Conservation (phyloP, 2,329 filamentous ascomycete genomes). For the Aspergillus chevalieri region DNA sequence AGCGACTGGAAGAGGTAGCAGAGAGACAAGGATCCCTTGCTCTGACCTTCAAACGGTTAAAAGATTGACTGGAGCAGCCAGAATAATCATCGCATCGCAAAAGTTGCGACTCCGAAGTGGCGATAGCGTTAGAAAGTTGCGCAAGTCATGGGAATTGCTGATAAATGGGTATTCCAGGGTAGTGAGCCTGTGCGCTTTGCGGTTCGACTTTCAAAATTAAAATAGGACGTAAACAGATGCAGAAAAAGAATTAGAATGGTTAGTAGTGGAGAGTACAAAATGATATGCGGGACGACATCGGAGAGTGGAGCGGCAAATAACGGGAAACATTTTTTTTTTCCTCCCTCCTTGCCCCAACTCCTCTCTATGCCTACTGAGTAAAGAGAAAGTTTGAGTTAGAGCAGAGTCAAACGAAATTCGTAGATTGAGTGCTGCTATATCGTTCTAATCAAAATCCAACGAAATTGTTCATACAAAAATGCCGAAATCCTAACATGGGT, state of each 20-base stretch:
- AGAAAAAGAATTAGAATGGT: too few species aligned
- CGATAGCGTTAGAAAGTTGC: background rate
- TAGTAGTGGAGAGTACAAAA: too few species aligned
- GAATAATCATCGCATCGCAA: background rate
- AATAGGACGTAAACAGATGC: too few species aligned
- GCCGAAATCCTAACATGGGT: too few species aligned
- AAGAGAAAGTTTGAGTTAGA: background rate
- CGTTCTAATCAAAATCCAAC: too few species aligned
- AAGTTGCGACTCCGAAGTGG: background rate
- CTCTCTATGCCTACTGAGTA: background rate
- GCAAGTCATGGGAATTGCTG: too few species aligned
- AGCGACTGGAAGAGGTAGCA: background rate
- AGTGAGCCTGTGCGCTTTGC: too few species aligned
- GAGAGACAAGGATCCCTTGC: background rate
- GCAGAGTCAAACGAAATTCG: background rate
- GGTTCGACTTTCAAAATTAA: too few species aligned
- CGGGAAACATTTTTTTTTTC: conserved; percentile 3
- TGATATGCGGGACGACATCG: too few species aligned
- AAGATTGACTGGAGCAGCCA: background rate
- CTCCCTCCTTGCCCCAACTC: background rate
- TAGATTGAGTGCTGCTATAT: too few species aligned
- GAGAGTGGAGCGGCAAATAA: conserved; percentile 9
- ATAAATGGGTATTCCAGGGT: too few species aligned
- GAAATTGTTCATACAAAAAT: too few species aligned
- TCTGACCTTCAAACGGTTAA: background rate